These are phyloP conservation scores for Allium fistulosum DNA, from an alignment of 106 monocot genomes.

Conservation along the genomic window DNA sequence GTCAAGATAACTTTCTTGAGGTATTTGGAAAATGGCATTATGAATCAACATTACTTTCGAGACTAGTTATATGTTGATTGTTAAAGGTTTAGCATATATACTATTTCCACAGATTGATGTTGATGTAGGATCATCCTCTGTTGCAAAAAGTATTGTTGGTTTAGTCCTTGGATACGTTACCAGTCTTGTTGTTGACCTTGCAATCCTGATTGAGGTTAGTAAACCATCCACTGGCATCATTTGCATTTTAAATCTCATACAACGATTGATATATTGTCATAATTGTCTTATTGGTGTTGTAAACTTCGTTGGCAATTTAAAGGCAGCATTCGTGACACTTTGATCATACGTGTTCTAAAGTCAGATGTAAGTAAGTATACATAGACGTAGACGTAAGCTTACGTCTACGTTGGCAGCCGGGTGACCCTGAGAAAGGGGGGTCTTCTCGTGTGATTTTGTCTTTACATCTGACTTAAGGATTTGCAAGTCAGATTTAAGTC, in stretches of 20 bases:
- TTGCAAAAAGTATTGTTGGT: slow-evolving; percentile 76
- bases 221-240: background rate
- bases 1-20: slow-evolving; percentile 89
- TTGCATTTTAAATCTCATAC: background rate
- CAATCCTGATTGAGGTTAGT: slow-evolving; percentile 88
- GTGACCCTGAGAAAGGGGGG: too few relatives aligned
- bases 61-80: too few relatives aligned
- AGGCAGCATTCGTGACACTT: background rate
- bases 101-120: slow-evolving; percentile 77
- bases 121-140: slow-evolving; percentile 92
- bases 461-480: too few relatives aligned
- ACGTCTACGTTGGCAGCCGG: background rate
- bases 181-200: slow-evolving; percentile 88
- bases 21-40: slow-evolving; percentile 16
- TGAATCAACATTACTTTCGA: too few relatives aligned
- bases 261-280: background rate
- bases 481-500: too few relatives aligned
- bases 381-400: background rate
- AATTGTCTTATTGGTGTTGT: too few relatives aligned
- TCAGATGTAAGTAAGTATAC: background rate
- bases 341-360: background rate
- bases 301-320: too few relatives aligned
- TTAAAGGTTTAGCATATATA: background rate
- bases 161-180: slow-evolving; percentile 88
- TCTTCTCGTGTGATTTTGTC: too few relatives aligned